Base-by-base conservation (phyloP, 2,329 filamentous ascomycete genomes). In the Xylaria sp. region DNA sequence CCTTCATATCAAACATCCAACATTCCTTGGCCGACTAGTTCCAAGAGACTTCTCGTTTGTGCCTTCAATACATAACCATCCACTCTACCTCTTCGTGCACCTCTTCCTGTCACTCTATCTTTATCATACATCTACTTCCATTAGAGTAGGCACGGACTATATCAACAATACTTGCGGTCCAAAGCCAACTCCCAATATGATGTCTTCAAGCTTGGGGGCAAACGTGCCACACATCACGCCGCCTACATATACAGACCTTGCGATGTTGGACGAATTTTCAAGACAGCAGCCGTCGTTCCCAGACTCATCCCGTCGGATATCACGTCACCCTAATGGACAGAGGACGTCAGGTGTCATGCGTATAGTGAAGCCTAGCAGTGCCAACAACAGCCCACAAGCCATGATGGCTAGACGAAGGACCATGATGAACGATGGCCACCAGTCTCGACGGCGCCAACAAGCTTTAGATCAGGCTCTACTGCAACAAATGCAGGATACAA, bases 371-470 rank as follows among this genome's bases (percentile, higher is more conserved):
- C 86, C 88, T 13, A 84, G 78, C 66, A 90, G 88, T 74, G 83
- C 87, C 66, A 90, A 81, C 79, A 90, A 85, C 76, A 91, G 89
- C 74, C 89, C 89, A 13, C 82, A 86, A 68, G 80, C 81, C 17
- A 73, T 79, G 66, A 76, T 81, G 67, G 76, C 78, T 59, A 78
- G 85, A 67, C 81, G 87, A 71, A 85, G 83, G 72, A 87, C 85
- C 1, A 73, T 86, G 62, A 81, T 86, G 74, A 80, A 83, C 71
- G 80, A 87, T 64, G 72, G 74, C 62, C 76, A 74, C 65, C 74
- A 81, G 61, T 78, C 76, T 62, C 77, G 80, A 65, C 78, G 80
- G 64, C 81, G 77, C 62, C 81, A 81, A 51, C 81, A 83, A 62
- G 76, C 77, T 31, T 69, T 81, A 44, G 78, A 85, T 60, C 78